These are phyloP conservation scores for Suillus bovinus DNA, from an alignment of 768 basidiomycete genomes.

Conservation along the genomic window DNA sequence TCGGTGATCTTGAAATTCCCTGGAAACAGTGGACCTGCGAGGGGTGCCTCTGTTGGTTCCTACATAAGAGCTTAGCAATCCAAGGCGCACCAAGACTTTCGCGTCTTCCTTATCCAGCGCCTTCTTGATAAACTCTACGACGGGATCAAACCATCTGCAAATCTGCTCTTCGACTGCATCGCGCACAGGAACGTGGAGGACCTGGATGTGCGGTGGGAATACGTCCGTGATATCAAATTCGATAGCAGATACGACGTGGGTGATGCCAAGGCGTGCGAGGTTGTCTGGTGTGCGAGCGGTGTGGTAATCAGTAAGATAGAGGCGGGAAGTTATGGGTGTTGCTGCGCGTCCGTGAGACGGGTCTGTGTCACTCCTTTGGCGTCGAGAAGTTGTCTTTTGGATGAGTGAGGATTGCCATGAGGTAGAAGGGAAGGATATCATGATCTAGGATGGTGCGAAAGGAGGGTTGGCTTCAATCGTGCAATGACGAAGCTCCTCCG, in stretches of 20 bases:
- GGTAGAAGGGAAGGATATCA: constrained; percentile 34
- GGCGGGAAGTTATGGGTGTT: constrained; percentile 41
- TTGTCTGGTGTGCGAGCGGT: constrained; percentile 52
- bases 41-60: constrained; percentile 1
- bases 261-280: constrained; percentile 61
- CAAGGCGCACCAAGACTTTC: constrained; percentile 49
- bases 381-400: constrained; percentile 18
- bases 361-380: constrained; percentile 12
- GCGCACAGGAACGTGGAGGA: constrained; percentile 52
- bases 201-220: constrained; percentile 36
- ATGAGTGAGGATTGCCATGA: constrained; percentile 32
- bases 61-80: constrained; percentile 1
- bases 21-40: constrained; percentile 73
- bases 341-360: constrained; percentile 22
- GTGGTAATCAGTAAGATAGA: constrained; percentile 65
- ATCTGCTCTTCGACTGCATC: constrained; percentile 46
- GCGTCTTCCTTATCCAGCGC: constrained; percentile 45
- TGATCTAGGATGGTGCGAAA: constrained; percentile 12
- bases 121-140: constrained; percentile 52
- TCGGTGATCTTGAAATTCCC: constrained; percentile 76
- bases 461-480: background rate
- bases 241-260: constrained; percentile 70
- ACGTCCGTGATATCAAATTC: constrained; percentile 39
- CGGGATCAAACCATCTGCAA: constrained; percentile 43
- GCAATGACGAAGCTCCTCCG: constrained; percentile 8